Conservation (phyloP, 2,329 filamentous ascomycete species). For the Botrytis byssoidea region DNA sequence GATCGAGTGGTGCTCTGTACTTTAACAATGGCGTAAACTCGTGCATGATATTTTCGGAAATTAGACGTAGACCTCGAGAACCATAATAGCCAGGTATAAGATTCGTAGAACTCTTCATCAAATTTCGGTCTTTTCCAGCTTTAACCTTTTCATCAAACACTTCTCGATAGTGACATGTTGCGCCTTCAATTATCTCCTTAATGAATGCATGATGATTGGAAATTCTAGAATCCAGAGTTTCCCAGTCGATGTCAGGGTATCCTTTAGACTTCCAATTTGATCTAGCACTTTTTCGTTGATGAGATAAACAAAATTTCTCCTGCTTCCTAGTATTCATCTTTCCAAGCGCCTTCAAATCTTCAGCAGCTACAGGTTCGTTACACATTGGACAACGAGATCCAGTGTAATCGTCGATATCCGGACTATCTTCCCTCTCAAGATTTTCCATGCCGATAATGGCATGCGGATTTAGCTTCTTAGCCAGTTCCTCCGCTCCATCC, state of each 20-base stretch:
- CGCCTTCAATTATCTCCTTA: slow-evolving; percentile 55
- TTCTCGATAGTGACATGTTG: slow-evolving; percentile 59
- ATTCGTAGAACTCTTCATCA: slow-evolving; percentile 51
- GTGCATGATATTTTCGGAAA: slow-evolving; percentile 67
- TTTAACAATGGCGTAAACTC: slow-evolving; percentile 61
- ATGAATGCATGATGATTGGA: slow-evolving; percentile 54
- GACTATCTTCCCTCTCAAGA: neutral
- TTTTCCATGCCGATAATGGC: neutral
- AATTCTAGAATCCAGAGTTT: slow-evolving; percentile 57
- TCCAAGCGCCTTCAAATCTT: slow-evolving; percentile 54
- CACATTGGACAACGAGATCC: slow-evolving; percentile 63
- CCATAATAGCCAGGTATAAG: slow-evolving; percentile 83
- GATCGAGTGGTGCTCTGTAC: slow-evolving; percentile 60
- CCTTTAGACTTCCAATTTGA: slow-evolving; percentile 43
- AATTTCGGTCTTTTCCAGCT: slow-evolving; percentile 57
- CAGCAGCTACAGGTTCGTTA: slow-evolving; percentile 54
- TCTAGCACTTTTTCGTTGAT: slow-evolving; percentile 56
- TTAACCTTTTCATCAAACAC: slow-evolving; percentile 55
- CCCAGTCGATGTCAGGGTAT: slow-evolving; percentile 75
- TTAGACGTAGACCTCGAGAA: slow-evolving; percentile 65
- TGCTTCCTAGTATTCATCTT: slow-evolving; percentile 58
- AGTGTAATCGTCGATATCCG: slow-evolving; percentile 1
- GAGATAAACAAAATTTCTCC: slow-evolving; percentile 61
- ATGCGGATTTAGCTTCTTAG: neutral
- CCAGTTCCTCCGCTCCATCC: slow-evolving; percentile 8